Evolutionary conservation across 805 yeast species (phyloP).

Genomic region (Candida takata): DNA sequence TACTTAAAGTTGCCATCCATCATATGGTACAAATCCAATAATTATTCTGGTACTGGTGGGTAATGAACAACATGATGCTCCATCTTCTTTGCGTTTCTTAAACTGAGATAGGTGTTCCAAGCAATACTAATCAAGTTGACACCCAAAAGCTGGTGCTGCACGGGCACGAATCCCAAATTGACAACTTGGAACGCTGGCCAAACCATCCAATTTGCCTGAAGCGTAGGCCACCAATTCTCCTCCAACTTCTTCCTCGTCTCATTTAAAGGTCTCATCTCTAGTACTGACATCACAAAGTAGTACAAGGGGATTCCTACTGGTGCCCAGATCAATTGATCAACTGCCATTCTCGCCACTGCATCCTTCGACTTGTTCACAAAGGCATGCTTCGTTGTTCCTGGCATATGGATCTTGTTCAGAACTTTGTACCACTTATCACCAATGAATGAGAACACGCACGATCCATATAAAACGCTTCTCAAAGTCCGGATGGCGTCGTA

Average conservation of each 20-base stretch:
- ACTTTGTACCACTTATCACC: slow-evolving; percentile 65
- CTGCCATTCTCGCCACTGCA: slow-evolving; percentile 44
- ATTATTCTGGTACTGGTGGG: slow-evolving; percentile 34
- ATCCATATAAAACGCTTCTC: slow-evolving; percentile 66
- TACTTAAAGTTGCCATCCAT: not conserved
- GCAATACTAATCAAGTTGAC: slow-evolving; percentile 68
- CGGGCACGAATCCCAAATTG: slow-evolving; percentile 74
- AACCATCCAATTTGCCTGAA: slow-evolving; percentile 70
- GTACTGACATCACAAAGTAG: slow-evolving; percentile 54
- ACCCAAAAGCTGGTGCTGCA: slow-evolving; percentile 55
- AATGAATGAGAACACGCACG: slow-evolving; percentile 66
- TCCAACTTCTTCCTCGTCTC: slow-evolving; percentile 37
- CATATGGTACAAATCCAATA: not conserved
- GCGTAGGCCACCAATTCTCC: slow-evolving; percentile 57
- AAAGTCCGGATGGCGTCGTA: slow-evolving; percentile 51
- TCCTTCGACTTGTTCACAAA: slow-evolving; percentile 24
- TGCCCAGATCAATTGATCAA: slow-evolving; percentile 73
- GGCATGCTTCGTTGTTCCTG: slow-evolving; percentile 18
- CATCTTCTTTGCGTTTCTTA: slow-evolving; percentile 37
- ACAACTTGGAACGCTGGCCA: slow-evolving; percentile 87
- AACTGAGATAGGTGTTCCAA: slow-evolving; percentile 80
- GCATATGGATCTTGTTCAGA: slow-evolving; percentile 37
- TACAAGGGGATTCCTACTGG: slow-evolving; percentile 74
- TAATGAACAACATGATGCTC: slow-evolving; percentile 19
- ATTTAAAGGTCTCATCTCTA: slow-evolving; percentile 46